Base-by-base conservation (phyloP, 2,329 filamentous ascomycete genomes). In the Fusarium buharicum region DNA sequence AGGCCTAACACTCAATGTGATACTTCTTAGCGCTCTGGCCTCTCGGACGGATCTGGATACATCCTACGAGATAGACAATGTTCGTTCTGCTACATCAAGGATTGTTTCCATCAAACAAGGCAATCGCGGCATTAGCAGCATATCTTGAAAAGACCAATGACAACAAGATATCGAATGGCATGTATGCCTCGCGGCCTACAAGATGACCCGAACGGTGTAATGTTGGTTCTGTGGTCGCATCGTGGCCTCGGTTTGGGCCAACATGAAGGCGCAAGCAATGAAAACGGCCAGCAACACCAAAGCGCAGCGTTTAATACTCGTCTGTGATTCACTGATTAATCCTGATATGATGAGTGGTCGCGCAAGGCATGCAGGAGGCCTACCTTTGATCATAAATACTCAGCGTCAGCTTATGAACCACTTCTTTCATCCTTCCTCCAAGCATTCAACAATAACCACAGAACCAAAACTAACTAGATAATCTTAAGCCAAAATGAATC, bases 341-440 rank as follows among this genome's bases (percentile, higher is more conserved):
- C 9, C 10, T 12, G 4, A 6, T 4, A 17, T 0, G 20, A 12
- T 22, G 4, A 38, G 2, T 50, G 17, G 16, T 2, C 1, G 6
- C 12, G 4, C 28, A 4, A n/a, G 8, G n/a, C 1, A 58, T 44
- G 55, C 37, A 16, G 55, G 55, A 58, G 55, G 55, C 55, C 54
- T 1, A 11, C 5, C 51, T 6, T 6, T 17, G 3, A 49, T 20
- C 6, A 57, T 12, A 39, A 44, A 58, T 30, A 14, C 7, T 1
- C 27, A 33, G 27, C 16, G n/a, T 41, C 13, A 13, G 10, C 8
- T 5, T 9, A 17, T 30, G 14, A 16, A 28, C 11, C 12, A 18
- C 33, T 10, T 20, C 12, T 12, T 16, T 14, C 3, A 1, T 12
- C 20, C 4, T 38, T 16, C 2, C 6, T 13, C 9, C 12, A 30